phyloP scores from a whole-genome alignment of 352 stramenopile species.

The Phytophthora multivora region DNA sequence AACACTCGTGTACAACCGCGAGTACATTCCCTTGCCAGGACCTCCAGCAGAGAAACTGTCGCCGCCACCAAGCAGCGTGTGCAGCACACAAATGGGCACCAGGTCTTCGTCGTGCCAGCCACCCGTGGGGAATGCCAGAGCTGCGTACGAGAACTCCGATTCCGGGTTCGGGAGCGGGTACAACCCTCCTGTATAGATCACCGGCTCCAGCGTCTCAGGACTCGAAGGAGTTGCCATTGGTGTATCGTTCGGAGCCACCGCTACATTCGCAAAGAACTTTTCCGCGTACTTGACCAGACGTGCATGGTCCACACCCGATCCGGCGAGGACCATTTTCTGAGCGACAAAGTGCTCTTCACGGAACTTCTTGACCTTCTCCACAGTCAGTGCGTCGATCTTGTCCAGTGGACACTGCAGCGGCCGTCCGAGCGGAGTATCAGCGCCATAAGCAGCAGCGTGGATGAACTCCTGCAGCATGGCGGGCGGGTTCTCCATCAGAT shows the following conservation, averaged over 20 bases:
- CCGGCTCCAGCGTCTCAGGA: constrained; percentile 43
- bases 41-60: constrained; percentile 98
- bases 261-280: constrained; percentile 88
- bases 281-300: constrained; percentile 90
- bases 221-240: constrained; percentile 35
- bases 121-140: constrained; percentile 95
- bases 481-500: constrained; percentile 89
- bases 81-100: constrained; percentile 96
- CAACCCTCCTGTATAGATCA: constrained; percentile 75
- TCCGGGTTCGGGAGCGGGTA: constrained; percentile 70
- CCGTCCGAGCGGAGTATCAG: constrained; percentile 69
- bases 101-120: constrained; percentile 97
- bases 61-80: constrained; percentile 97
- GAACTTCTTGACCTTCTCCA: constrained; percentile 80
- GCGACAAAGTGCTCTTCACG: constrained; percentile 80
- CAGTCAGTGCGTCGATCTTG: constrained; percentile 74
- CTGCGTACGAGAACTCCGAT: constrained; percentile 90
- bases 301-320: constrained; percentile 95
- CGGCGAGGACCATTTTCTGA: constrained; percentile 92
- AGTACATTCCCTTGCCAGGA: constrained; percentile 99
- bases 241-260: constrained; percentile 19
- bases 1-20: constrained; percentile 97
- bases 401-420: constrained; percentile 83
- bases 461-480: constrained; percentile 87
- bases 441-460: constrained; percentile 87